Conservation (phyloP, 2,329 filamentous ascomycete genomes). For the Cordyceps sp. region DNA sequence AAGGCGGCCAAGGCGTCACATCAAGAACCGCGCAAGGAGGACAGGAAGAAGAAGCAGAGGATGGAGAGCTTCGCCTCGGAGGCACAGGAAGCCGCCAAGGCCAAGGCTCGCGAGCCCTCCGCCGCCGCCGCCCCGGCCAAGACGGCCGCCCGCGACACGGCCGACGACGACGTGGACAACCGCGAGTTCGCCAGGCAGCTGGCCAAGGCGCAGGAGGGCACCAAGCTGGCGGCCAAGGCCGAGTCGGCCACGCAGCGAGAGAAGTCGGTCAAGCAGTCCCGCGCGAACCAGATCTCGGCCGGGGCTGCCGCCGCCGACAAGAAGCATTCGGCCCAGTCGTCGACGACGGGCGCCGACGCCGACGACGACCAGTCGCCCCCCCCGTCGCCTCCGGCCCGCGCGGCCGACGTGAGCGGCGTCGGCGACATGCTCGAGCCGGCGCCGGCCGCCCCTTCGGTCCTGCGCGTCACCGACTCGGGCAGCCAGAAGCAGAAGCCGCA, state of each 20-base stretch:
- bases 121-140: slow-evolving; percentile 10
- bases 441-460: slow-evolving; percentile 50
- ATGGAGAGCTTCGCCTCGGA: slow-evolving; percentile 22
- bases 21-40: slow-evolving; percentile 20
- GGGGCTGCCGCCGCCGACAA: slow-evolving; percentile 5
- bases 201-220: slow-evolving; percentile 53
- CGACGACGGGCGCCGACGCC: slow-evolving; percentile 56
- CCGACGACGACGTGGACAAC: slow-evolving; percentile 48
- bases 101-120: slow-evolving; percentile 15
- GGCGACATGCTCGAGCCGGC: slow-evolving; percentile 82
- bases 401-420: slow-evolving; percentile 50
- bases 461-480: slow-evolving; percentile 57
- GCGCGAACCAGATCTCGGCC: slow-evolving; percentile 33
- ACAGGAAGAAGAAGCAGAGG: slow-evolving; percentile 29
- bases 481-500: slow-evolving; percentile 47
- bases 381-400: slow-evolving; percentile 43
- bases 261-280: slow-evolving; percentile 55
- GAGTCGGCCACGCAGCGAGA: slow-evolving; percentile 45
- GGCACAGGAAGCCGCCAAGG: slow-evolving; percentile 19
- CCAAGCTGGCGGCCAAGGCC: slow-evolving; percentile 36
- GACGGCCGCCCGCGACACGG: slow-evolving; percentile 18
- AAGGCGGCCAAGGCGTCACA: slow-evolving; percentile 14
- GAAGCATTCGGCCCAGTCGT: slow-evolving; percentile 39
- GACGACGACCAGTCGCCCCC: slow-evolving; percentile 66
- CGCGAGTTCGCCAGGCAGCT: slow-evolving; percentile 65